Evolutionary conservation across 2,329 filamentous ascomycete species (phyloP).

Genomic region (Pochonia chlamydosporia): DNA sequence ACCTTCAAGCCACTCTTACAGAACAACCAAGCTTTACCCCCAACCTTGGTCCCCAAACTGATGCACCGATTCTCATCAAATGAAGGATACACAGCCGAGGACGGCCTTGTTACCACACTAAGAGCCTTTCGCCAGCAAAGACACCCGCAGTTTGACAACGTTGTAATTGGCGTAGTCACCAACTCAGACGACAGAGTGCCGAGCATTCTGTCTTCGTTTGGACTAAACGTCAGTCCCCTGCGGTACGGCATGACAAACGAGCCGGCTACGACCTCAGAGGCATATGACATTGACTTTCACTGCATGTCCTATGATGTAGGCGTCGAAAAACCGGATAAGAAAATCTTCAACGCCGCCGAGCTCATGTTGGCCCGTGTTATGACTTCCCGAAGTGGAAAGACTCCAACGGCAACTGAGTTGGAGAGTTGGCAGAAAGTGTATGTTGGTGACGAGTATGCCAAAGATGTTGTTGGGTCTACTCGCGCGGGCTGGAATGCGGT

Average conservation of each 20-base stretch:
- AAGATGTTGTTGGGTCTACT: constrained; percentile 43
- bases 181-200: constrained; percentile 59
- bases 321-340: constrained; percentile 48
- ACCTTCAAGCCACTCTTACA: constrained; percentile 42
- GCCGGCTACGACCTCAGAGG: not conserved
- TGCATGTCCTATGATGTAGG: constrained; percentile 60
- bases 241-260: constrained; percentile 18
- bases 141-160: constrained; percentile 23
- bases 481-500: constrained; percentile 19
- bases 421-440: constrained; percentile 38
- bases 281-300: constrained; percentile 44
- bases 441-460: constrained; percentile 46
- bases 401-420: constrained; percentile 10
- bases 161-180: constrained; percentile 52
- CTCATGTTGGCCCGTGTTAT: constrained; percentile 31
- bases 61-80: constrained; percentile 46
- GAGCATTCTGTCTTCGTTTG: constrained; percentile 45
- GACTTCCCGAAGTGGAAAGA: constrained; percentile 9
- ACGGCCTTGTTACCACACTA: constrained; percentile 40
- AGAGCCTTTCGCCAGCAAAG: constrained; percentile 26
- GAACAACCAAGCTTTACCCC: constrained; percentile 29
- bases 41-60: constrained; percentile 40
- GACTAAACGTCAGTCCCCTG: constrained; percentile 38
- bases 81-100: constrained; percentile 45
- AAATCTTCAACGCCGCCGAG: constrained; percentile 51